Conservation (phyloP, 768 basidiomycete genomes). For the Podaxis sp. region DNA sequence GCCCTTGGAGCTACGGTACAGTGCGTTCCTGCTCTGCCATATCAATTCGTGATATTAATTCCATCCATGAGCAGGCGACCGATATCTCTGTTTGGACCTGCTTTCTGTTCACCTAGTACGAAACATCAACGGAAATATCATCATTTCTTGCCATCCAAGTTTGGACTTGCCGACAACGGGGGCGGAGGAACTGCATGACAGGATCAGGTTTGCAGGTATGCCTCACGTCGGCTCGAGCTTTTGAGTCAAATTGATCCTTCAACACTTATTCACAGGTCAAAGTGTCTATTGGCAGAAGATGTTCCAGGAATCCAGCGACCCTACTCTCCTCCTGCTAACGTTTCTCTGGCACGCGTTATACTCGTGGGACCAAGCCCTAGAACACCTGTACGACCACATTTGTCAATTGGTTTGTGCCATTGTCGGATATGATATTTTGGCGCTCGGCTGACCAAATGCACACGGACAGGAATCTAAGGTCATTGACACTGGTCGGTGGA, state of each 20-base stretch:
- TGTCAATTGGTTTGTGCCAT: constrained; percentile 41
- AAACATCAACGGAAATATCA: too few species aligned
- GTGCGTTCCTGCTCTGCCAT: too few species aligned
- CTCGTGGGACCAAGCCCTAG: constrained; percentile 59
- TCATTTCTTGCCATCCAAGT: too few species aligned
- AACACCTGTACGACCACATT: constrained; percentile 50
- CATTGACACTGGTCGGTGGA: constrained; percentile 39
- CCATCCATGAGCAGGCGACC: too few species aligned
- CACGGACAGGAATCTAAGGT: constrained; percentile 46
- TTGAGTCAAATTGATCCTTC: background rate
- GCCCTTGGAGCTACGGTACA: too few species aligned
- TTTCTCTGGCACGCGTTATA: constrained; percentile 60
- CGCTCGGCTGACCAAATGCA: background rate
- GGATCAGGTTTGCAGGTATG: too few species aligned
- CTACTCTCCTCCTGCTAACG: constrained; percentile 51
- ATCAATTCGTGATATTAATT: too few species aligned
- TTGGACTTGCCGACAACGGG: too few species aligned
- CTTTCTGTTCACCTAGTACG: too few species aligned
- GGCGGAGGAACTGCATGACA: too few species aligned
- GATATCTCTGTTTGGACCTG: too few species aligned
- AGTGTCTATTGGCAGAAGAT: constrained; percentile 47
- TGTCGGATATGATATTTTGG: background rate
- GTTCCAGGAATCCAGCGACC: constrained; percentile 41
- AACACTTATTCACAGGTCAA: constrained; percentile 23
- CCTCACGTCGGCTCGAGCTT: background rate